Evolutionary conservation across 345 rosid species (phyloP).

Genomic region (Iberis pinnata): DNA sequence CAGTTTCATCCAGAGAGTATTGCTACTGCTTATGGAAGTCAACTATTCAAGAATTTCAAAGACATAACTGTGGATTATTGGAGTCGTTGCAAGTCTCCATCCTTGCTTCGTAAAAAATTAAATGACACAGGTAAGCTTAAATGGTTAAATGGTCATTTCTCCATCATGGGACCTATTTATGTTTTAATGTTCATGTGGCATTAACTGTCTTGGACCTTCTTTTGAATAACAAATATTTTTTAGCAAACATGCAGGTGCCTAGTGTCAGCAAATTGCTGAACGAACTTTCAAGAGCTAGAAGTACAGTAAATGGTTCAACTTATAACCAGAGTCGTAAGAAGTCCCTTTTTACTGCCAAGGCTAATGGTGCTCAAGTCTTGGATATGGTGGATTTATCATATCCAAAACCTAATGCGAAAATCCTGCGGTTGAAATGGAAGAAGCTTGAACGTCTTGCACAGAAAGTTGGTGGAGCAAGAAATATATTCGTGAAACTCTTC

Average conservation of each 20-base stretch:
- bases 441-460: slow-evolving; percentile 52
- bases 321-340: slow-evolving; percentile 20
- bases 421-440: slow-evolving; percentile 70
- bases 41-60: slow-evolving; percentile 71
- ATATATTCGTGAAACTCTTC: slow-evolving; percentile 60
- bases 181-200: not conserved
- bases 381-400: slow-evolving; percentile 31
- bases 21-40: slow-evolving; percentile 74
- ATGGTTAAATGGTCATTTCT: not conserved
- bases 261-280: slow-evolving; percentile 36
- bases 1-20: slow-evolving; percentile 98
- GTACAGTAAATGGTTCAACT: slow-evolving; percentile 28
- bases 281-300: slow-evolving; percentile 36
- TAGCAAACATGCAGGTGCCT: slow-evolving; percentile 75
- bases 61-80: slow-evolving; percentile 68
- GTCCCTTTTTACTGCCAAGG: slow-evolving; percentile 28
- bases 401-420: slow-evolving; percentile 27
- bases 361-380: slow-evolving; percentile 31
- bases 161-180: not conserved
- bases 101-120: slow-evolving; percentile 30
- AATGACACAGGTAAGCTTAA: slow-evolving; percentile 44
- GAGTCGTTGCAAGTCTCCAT: slow-evolving; percentile 39
- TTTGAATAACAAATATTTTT: slow-evolving; percentile 57
- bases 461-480: slow-evolving; percentile 68
- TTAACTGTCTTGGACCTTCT: slow-evolving; percentile 19